Base-by-base conservation (phyloP, 1,284 basidiomycete genomes). In the Heterobasidion occidentale region DNA sequence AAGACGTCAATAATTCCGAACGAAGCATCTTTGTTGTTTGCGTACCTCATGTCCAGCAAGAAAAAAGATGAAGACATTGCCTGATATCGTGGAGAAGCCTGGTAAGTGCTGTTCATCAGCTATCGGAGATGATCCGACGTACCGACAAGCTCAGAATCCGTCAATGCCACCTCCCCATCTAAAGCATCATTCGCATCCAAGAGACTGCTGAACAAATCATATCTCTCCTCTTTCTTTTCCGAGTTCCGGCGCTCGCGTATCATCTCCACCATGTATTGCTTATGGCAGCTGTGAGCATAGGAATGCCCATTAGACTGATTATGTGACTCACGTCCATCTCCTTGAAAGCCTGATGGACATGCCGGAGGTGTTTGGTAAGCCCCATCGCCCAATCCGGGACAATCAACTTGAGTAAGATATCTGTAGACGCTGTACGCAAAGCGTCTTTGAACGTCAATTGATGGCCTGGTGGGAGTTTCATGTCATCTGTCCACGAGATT, bases 61-160 rank as follows among this genome's bases (percentile, higher is more conserved):
- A 45, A 84, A 64, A 59, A 83, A 81, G 15, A 82, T 74, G 60
- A 80, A 82, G 27, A 81, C 76, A 62, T 85, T 83, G 4, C 78
- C 80, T 27, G 7, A 15, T 9, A 11, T 42, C 38, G 38, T 42
- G 9, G 38, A 19, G 20, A 6, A 34, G 46, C 20, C 34, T 27
- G 33, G 8, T 0, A 4, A 5, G 33, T 53, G 27, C 17, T 9
- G 36, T 7, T 1, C 11, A 46, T 7, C 42, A 35, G 42, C 12
- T 8, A 42, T 9, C 9, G 15, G 15, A 15, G 9, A 9, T 42
- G 38, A 11, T 15, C 36, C 2, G 5, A 61, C 68, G 46, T 60
- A 78, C 81, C 79, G 19, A 81, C 70, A 7, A 84, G 67, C 58
- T 83, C 81, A 19, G 66, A 65, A 46, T 82, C 77, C 7, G 69